Evolutionary conservation across 2,329 filamentous ascomycete genomes (phyloP).

Genomic region (Setomelanomma holmii): DNA sequence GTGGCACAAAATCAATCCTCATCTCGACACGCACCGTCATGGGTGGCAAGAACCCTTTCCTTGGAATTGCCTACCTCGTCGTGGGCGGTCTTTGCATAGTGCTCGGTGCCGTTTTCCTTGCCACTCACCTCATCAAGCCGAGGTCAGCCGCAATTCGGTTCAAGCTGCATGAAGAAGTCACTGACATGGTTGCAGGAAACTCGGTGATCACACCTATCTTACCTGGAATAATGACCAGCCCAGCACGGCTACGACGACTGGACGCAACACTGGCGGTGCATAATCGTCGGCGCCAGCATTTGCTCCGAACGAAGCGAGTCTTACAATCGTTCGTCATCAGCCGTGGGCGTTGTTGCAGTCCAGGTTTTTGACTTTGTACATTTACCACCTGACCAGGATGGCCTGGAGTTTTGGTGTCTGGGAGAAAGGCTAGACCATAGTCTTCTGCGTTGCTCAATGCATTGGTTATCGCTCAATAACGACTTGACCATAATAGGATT

Average conservation of each 20-base stretch:
- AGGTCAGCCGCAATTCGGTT: conserved; percentile 64
- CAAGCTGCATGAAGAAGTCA: conserved; percentile 2
- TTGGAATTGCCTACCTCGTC: conserved; percentile 94
- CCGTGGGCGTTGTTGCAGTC: conserved; percentile 24
- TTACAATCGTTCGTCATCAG: neutral
- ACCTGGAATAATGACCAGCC: conserved; percentile 86
- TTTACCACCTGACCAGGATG: conserved; percentile 31
- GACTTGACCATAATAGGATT: conserved; percentile 12
- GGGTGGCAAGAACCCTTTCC: conserved; percentile 92
- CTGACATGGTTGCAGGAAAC: conserved; percentile 69
- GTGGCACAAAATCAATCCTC: conserved; percentile 87
- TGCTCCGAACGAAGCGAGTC: conserved; percentile 2
- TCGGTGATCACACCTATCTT: conserved; percentile 96
- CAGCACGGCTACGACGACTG: conserved; percentile 61
- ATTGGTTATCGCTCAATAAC: conserved; percentile 18
- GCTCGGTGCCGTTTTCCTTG: conserved; percentile 85
- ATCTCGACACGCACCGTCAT: conserved; percentile 91
- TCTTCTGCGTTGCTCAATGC: conserved; percentile 23
- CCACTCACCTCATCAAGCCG: conserved; percentile 89
- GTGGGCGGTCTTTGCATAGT: conserved; percentile 93
- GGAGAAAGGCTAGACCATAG: conserved; percentile 32
- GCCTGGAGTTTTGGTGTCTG: conserved; percentile 40
- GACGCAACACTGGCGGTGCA: conserved; percentile 49
- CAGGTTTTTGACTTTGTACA: conserved; percentile 32
- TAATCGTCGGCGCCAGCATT: conserved; percentile 26